These are phyloP conservation scores for Zygoascus sp. DNA, from an alignment of 1,139 yeast genomes.

Conservation along the genomic window DNA sequence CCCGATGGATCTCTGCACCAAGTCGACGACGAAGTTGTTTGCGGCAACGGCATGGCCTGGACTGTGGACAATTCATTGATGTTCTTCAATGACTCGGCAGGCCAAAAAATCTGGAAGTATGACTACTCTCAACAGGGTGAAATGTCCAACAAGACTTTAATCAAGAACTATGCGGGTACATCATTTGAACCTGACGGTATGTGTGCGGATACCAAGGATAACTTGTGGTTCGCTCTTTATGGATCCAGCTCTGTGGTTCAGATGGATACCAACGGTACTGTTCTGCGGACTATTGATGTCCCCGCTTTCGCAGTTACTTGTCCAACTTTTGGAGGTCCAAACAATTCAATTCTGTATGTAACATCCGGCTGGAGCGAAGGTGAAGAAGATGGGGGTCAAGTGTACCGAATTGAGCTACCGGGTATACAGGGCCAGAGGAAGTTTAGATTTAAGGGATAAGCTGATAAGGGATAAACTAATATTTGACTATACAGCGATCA, in stretches of 20 bases:
- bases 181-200: slow-evolving; percentile 76
- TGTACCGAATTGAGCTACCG: slow-evolving; percentile 34
- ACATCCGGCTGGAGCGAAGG: slow-evolving; percentile 56
- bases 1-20: slow-evolving; percentile 25
- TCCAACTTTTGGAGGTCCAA: slow-evolving; percentile 63
- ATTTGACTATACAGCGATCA: no score
- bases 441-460: slow-evolving; percentile 2
- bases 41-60: slow-evolving; percentile 70
- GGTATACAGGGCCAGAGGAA: slow-evolving; percentile 3
- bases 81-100: slow-evolving; percentile 69
- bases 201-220: slow-evolving; percentile 53
- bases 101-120: slow-evolving; percentile 54
- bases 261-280: slow-evolving; percentile 42
- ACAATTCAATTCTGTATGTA: slow-evolving; percentile 54
- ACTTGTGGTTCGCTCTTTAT: slow-evolving; percentile 56
- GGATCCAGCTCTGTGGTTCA: slow-evolving; percentile 49
- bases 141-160: slow-evolving; percentile 42
- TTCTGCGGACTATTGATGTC: slow-evolving; percentile 47
- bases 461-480: no score
- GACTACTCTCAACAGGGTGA: slow-evolving; percentile 48
- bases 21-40: slow-evolving; percentile 26
- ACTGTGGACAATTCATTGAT: slow-evolving; percentile 45
- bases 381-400: slow-evolving; percentile 56
- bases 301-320: slow-evolving; percentile 65
- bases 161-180: slow-evolving; percentile 38